Evolutionary conservation across 2,329 filamentous ascomycete genomes (phyloP).

Genomic region (Pseudocercospora fuligena): DNA sequence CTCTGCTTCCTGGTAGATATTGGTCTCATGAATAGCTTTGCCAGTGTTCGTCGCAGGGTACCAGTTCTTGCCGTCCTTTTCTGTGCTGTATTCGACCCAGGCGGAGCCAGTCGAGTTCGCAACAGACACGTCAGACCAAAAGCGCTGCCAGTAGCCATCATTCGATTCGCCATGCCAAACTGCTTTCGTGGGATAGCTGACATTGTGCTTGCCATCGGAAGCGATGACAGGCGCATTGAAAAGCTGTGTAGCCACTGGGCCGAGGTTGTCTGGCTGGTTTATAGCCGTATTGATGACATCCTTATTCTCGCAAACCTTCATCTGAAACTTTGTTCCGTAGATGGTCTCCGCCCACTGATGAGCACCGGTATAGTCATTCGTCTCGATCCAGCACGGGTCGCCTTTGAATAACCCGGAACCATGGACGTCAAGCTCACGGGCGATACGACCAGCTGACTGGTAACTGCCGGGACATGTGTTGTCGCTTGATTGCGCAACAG

Average conservation of each 20-base stretch:
- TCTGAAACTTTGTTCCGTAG: conserved; percentile 16
- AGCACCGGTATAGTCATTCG: conserved; percentile 19
- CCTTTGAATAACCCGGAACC: conserved; percentile 16
- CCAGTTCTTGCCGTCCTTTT: conserved; percentile 16
- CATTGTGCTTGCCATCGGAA: conserved; percentile 17
- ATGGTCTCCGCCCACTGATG: conserved; percentile 18
- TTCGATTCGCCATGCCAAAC: conserved; percentile 11
- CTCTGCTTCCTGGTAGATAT: conserved; percentile 6
- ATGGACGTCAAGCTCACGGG: conserved; percentile 11
- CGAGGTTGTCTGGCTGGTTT: conserved; percentile 15
- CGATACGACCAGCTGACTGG: conserved; percentile 19
- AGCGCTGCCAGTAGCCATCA: conserved; percentile 19
- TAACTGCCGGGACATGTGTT: conserved; percentile 19
- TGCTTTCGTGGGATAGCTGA: conserved; percentile 21
- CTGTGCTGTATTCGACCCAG: conserved; percentile 19
- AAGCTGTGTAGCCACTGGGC: conserved; percentile 16
- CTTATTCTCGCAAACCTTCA: conserved; percentile 23
- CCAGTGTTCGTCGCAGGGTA: conserved; percentile 13
- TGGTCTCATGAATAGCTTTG: conserved; percentile 12
- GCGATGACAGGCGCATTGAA: conserved; percentile 21
- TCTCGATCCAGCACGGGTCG: conserved; percentile 25
- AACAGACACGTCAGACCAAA: conserved; percentile 21
- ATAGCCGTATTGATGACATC: conserved; percentile 15
- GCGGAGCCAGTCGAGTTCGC: conserved; percentile 9
- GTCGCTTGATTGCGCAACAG: conserved; percentile 24